Base-by-base conservation (phyloP, 352 stramenopile genomes). In the Globisporangium perplexum region DNA sequence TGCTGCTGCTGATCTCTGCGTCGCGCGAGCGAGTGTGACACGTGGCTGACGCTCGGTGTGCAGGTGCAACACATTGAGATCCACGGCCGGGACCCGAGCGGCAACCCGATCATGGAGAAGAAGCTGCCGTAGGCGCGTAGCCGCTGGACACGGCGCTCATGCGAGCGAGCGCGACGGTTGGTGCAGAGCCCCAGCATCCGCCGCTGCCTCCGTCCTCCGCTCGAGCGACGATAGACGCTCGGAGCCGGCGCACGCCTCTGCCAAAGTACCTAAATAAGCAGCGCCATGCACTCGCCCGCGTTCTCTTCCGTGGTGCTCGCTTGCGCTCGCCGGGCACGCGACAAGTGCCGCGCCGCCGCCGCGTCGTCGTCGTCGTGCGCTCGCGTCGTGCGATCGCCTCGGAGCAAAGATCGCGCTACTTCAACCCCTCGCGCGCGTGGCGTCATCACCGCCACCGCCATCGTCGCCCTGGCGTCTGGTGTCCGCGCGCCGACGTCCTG, bases 51-150 rank as follows among this genome's bases (percentile, higher is more conserved):
- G n/a, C 28, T 47, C 22, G 57, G 20, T 22, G 15, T 33, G 47
- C 42, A 77, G 68, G 82, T 94, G 47, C 73, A 92, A 60, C 77
- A 92, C 79, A 89, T 94, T 68, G 83, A 94, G 73, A 89, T 94
- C 62, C 80, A 92, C 69, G 83, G 79, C 66, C 75, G 72, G 46
- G 83, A 93, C 63, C 57, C 72, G 20, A 55, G 46, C 42, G 80
- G 78, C 49, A 84, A 86, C 53, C 47, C 62, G 36, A 68, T 88
- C 63, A 87, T 91, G 77, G 83, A 93, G 67, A 93, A 90, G 71
- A 93, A 93, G 69, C 59, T 89, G 47, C 77, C 80, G 26, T 93
- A 88, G 59, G 69, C 20, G 10, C 41, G 26, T 30, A 5, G 26
- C 2, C 26, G 26, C 26, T 2, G 11, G 33, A 12, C 31, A 10